Conservation (phyloP, 306 rosid genomes). For the Cucumis cinereus region DNA sequence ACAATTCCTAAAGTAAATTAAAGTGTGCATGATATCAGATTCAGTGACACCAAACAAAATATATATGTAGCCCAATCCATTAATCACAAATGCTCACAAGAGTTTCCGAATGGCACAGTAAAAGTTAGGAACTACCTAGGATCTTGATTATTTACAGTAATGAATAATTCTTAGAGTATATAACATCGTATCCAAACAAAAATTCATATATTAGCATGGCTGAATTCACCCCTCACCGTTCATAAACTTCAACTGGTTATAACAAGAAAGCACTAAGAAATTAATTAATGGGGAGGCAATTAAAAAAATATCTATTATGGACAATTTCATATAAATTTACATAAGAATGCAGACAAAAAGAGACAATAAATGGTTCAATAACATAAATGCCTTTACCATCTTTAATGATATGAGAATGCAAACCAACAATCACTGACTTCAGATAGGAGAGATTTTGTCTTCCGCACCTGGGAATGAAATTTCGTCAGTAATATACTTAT, state of each 20-base stretch:
- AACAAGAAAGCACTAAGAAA: background rate
- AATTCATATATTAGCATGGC: background rate
- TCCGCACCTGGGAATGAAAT: slow-evolving; percentile 1
- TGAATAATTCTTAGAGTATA: background rate
- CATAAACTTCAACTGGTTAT: background rate
- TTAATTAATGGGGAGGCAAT: background rate
- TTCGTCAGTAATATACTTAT: background rate
- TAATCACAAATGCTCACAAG: background rate
- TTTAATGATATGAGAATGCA: background rate
- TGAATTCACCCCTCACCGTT: background rate
- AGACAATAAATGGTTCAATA: background rate
- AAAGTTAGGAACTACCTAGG: background rate
- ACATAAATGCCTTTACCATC: background rate
- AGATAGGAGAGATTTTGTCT: background rate
- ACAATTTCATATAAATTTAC: background rate
- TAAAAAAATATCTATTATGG: background rate
- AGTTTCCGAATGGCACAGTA: background rate
- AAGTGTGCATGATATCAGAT: background rate
- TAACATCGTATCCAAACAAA: background rate
- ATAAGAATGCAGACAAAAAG: background rate
- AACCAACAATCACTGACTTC: background rate
- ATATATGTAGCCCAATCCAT: background rate
- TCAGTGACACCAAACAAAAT: background rate
- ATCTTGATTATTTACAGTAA: background rate
- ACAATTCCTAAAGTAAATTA: background rate